Evolutionary conservation across 202 grass and related monocot species (phyloP), one percentile per base, ranked within the genome.

Genomic region (Musa balbisiana): DNA sequence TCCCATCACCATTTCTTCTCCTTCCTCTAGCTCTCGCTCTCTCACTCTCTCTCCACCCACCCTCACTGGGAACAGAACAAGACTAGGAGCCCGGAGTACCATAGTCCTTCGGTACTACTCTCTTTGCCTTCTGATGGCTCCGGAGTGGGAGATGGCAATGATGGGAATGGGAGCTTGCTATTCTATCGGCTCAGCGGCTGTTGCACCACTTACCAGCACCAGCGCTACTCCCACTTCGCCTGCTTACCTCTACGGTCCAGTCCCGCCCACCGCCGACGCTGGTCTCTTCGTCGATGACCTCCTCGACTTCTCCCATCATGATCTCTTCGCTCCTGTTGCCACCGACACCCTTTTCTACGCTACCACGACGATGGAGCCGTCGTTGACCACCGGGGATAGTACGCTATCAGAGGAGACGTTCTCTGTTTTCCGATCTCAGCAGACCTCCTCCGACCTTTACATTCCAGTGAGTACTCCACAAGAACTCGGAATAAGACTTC

Each of bases 91-190:
- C 6, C 33, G 33, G 3, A 43, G 3, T 6, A 5, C 33, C 33
- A 43, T 43, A 43, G 33, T 43, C 33, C 33, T 43, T 43, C 5
- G 4, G 0, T 43, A 43, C 33, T 6, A 43, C 33, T 8, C 33
- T 8, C 33, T 43, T 43, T 43, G 33, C 33, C 33, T 43, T 43
- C 0, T 73, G 9, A 94, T 99, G 91, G 91, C 91, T 43, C 83
- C 84, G 63, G 82, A 95, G 72, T 99, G 91, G 91, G 91, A 95
- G 87, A 82, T 92, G 81, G 80, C 82, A 85, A 93, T 97, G 90
- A 87, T 96, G 89, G 80, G 23, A 27, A 24, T 13, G 10, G 71
- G 51, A 54, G 17, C 9, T n/a, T 9, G 8, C 8, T 51, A n/a
- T 70, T n/a, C 67, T 21, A n/a, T 49, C 11, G 10, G 43, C n/a